Evolutionary conservation across 2,329 filamentous ascomycete genomes (phyloP).

Genomic region (Hypoxylon sp.): DNA sequence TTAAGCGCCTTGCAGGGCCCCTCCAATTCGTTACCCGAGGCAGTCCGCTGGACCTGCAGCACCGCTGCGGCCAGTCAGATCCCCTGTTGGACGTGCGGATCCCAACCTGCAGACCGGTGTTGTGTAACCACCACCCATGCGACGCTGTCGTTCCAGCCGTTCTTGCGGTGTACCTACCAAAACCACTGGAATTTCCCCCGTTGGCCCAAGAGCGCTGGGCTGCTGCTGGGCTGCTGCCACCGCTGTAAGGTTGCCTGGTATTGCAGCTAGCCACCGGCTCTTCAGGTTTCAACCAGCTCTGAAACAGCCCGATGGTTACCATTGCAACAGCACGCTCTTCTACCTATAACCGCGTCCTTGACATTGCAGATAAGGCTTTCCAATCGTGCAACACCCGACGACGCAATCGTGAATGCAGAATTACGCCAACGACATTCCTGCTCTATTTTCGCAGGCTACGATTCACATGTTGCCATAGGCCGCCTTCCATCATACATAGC

Average conservation of each 20-base stretch:
- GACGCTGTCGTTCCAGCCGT: conserved; percentile 39
- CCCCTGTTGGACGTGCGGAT: conserved; percentile 32
- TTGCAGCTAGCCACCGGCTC: conserved; percentile 2
- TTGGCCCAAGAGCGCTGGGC: conserved; percentile 25
- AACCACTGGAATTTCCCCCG: conserved; percentile 30
- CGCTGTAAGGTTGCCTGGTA: neutral
- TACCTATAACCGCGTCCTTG: neutral
- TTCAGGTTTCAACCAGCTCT: conserved; percentile 22
- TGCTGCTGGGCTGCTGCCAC: neutral
- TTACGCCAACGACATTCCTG: neutral
- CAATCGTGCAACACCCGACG: conserved; percentile 11
- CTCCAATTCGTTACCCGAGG: conserved; percentile 44
- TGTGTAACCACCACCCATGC: conserved; percentile 42
- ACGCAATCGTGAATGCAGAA: conserved; percentile 1
- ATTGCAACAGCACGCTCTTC: conserved; percentile 22
- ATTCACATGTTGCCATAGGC: conserved; percentile 3
- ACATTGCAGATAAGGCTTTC: conserved; percentile 26
- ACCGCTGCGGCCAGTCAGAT: conserved; percentile 43
- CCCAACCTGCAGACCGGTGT: conserved; percentile 38
- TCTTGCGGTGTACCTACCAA: conserved; percentile 53
- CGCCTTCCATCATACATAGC: neutral
- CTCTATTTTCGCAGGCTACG: neutral
- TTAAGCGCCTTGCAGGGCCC: conserved; percentile 29
- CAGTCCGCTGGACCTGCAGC: conserved; percentile 41
- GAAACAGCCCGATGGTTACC: conserved; percentile 35